Evolutionary conservation across 2,329 filamentous ascomycete species (phyloP).

Genomic region (Beauveria scarabaeidicola): DNA sequence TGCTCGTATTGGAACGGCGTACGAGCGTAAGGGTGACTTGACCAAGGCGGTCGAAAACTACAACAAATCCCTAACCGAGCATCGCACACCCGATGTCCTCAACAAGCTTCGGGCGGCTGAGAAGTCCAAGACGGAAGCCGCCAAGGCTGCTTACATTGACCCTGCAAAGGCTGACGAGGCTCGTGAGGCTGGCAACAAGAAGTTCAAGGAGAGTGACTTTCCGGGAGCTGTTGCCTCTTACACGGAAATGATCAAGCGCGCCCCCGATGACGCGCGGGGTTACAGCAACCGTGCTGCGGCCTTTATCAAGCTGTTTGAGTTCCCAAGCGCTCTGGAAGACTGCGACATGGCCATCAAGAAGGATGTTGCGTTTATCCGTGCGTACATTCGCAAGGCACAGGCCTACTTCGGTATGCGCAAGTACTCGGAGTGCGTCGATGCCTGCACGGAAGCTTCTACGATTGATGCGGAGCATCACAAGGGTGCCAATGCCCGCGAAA

Average conservation of each 20-base stretch:
- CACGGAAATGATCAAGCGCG: constrained; percentile 92
- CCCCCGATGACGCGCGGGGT: constrained; percentile 83
- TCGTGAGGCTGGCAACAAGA: constrained; percentile 86
- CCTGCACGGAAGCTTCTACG: constrained; percentile 69
- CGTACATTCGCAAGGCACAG: constrained; percentile 94
- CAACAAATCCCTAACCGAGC: constrained; percentile 89
- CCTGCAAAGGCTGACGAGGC: constrained; percentile 91
- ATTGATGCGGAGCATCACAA: constrained; percentile 62
- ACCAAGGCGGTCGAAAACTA: constrained; percentile 77
- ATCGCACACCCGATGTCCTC: constrained; percentile 89
- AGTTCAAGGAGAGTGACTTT: constrained; percentile 96
- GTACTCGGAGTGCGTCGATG: constrained; percentile 90
- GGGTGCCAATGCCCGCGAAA: constrained; percentile 79
- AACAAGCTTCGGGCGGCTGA: constrained; percentile 87
- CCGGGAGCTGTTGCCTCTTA: constrained; percentile 91
- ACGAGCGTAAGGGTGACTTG: constrained; percentile 83
- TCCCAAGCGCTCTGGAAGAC: constrained; percentile 87
- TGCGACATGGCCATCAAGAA: constrained; percentile 86
- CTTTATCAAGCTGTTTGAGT: constrained; percentile 92
- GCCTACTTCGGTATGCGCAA: constrained; percentile 96
- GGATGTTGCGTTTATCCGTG: constrained; percentile 86
- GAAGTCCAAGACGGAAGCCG: constrained; percentile 70
- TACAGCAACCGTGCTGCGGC: constrained; percentile 97
- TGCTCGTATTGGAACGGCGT: constrained; percentile 84
- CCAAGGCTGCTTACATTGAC: constrained; percentile 75